Conservation (phyloP, 768 basidiomycete species). For the Candolleomyces eurysporus region DNA sequence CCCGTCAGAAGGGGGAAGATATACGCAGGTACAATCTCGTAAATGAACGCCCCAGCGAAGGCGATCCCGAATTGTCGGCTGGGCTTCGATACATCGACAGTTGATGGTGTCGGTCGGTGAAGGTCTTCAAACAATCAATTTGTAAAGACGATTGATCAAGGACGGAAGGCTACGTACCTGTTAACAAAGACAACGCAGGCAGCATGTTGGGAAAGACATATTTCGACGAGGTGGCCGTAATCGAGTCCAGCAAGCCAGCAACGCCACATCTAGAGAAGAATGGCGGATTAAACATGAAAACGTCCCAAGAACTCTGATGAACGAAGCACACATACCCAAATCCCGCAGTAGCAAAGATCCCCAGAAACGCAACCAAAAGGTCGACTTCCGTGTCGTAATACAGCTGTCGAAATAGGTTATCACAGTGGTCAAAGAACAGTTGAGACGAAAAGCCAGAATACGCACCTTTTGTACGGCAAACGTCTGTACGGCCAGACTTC, state of each 20-base stretch:
- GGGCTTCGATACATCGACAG: slow-evolving; percentile 30
- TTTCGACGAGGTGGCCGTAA: slow-evolving; percentile 61
- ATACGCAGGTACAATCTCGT: slow-evolving; percentile 53
- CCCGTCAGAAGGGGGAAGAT: slow-evolving; percentile 66
- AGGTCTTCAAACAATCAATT: background rate
- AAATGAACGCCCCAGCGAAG: slow-evolving; percentile 50
- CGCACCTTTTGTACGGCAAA: slow-evolving; percentile 58
- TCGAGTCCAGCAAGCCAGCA: slow-evolving; percentile 55
- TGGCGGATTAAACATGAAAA: background rate
- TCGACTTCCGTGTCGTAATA: slow-evolving; percentile 39
- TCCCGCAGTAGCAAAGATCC: slow-evolving; percentile 62
- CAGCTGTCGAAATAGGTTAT: background rate
- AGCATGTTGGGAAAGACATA: slow-evolving; percentile 41
- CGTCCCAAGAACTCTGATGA: background rate
- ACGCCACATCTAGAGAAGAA: slow-evolving; percentile 47
- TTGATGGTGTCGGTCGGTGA: slow-evolving; percentile 41
- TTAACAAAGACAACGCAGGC: background rate
- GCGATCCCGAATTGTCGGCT: slow-evolving; percentile 10
- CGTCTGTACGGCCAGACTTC: slow-evolving; percentile 54
- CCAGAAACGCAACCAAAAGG: slow-evolving; percentile 55
- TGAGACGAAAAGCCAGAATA: no score
- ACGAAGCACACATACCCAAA: slow-evolving; percentile 44
- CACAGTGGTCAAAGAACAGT: background rate
- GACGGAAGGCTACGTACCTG: no score
- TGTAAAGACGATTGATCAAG: no score